These are phyloP conservation scores for Aspergillus floridensis DNA, from an alignment of 2,329 filamentous ascomycete species.

Conservation along the genomic window DNA sequence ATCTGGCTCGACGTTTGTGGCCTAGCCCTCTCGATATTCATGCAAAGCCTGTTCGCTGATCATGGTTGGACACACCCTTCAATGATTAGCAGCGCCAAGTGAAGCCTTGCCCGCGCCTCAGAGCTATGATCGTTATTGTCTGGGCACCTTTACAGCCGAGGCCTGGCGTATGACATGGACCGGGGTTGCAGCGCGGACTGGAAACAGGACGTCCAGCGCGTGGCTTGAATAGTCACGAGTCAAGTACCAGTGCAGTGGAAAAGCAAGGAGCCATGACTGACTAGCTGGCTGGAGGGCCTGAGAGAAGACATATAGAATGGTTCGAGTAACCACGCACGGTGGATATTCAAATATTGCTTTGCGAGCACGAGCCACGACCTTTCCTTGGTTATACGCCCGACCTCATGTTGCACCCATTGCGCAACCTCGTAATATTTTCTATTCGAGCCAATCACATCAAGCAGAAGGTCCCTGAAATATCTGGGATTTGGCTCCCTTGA, in stretches of 20 bases:
- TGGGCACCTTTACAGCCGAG: conserved; percentile 1
- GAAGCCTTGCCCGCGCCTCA: conserved; percentile 2
- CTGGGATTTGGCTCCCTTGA: neutral
- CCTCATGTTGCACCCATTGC: conserved; percentile 7
- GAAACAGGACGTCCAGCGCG: neutral
- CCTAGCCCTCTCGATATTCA: neutral
- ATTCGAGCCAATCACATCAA: conserved; percentile 1
- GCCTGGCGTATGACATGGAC: neutral
- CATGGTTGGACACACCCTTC: neutral
- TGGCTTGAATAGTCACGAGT: neutral
- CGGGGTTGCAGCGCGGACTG: conserved; percentile 1
- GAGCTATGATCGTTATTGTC: neutral
- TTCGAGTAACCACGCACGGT: conserved; percentile 5
- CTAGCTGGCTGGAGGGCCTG: neutral
- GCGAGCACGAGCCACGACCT: neutral
- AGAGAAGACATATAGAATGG: neutral
- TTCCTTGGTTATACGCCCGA: conserved; percentile 2
- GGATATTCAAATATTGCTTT: conserved; percentile 7
- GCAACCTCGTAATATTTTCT: conserved; percentile 5
- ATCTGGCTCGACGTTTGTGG: conserved; percentile 5
- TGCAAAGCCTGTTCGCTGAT: neutral
- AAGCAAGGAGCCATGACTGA: neutral
- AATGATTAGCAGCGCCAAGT: conserved; percentile 4
- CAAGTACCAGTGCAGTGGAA: conserved; percentile 2
- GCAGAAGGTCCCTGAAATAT: neutral